Evolutionary conservation across 768 basidiomycete genomes (phyloP).

Genomic region (Tylopilus intermedius): DNA sequence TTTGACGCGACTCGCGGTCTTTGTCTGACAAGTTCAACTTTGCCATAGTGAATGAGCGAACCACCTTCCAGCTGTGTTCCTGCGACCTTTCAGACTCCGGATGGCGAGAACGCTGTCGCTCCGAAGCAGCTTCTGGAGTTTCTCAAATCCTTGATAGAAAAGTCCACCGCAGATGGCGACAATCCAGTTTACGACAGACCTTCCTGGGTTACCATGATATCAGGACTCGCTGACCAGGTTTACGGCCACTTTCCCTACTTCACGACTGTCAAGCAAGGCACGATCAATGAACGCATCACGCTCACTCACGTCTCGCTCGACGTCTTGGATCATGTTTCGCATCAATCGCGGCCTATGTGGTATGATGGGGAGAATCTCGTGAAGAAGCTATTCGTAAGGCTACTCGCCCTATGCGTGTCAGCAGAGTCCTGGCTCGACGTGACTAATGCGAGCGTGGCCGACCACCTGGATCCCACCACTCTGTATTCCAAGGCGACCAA

Average conservation of each 20-base stretch:
- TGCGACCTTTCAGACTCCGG: constrained; percentile 30
- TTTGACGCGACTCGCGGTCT: not conserved
- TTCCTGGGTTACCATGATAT: constrained; percentile 48
- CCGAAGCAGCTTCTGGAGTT: constrained; percentile 42
- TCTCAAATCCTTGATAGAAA: constrained; percentile 35
- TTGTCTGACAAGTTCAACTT: not conserved
- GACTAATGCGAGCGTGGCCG: constrained; percentile 36
- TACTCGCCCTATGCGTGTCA: constrained; percentile 50
- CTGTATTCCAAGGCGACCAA: constrained; percentile 46
- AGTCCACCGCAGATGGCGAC: constrained; percentile 31
- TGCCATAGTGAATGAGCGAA: constrained; percentile 19
- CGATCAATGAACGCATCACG: constrained; percentile 52
- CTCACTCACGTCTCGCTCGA: constrained; percentile 52
- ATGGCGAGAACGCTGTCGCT: constrained; percentile 21
- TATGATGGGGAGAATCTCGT: constrained; percentile 41
- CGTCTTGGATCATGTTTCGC: constrained; percentile 47
- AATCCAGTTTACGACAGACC: constrained; percentile 34
- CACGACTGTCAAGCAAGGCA: constrained; percentile 45
- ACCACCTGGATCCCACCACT: constrained; percentile 40
- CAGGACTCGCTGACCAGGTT: constrained; percentile 49
- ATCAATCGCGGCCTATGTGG: constrained; percentile 47
- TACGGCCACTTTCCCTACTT: constrained; percentile 53
- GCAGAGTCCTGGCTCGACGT: constrained; percentile 58
- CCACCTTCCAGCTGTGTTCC: constrained; percentile 25
- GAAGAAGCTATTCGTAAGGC: constrained; percentile 44